These are phyloP conservation scores for Beta vulgaris DNA, from an alignment of 148 eudicot species.

Conservation along the genomic window DNA sequence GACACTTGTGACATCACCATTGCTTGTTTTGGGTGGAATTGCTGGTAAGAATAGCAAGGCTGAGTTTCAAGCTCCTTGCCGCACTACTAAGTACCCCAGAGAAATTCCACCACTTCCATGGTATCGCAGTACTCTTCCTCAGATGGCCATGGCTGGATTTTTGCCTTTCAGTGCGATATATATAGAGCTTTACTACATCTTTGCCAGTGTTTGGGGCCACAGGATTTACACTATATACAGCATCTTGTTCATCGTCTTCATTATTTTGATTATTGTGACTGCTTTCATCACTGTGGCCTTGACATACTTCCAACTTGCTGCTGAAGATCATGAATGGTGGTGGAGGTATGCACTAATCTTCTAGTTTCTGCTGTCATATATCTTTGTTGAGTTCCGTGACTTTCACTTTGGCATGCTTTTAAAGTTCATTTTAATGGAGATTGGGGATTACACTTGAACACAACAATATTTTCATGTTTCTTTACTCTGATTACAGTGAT, in stretches of 20 bases:
- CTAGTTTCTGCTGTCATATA: background rate
- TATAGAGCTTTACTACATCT: conserved; percentile 36
- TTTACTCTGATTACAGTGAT: background rate
- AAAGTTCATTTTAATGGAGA: background rate
- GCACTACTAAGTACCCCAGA: conserved; percentile 33
- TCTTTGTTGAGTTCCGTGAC: background rate
- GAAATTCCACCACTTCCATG: conserved; percentile 36
- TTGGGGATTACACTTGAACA: background rate
- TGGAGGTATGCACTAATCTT: conserved; percentile 31
- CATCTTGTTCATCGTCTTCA: conserved; percentile 38
- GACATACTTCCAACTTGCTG: conserved; percentile 39
- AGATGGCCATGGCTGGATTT: conserved; percentile 42
- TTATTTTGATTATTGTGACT: conserved; percentile 32
- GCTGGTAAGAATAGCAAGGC: conserved; percentile 42
- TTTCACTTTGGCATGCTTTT: background rate
- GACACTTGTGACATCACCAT: conserved; percentile 37
- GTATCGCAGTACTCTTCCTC: conserved; percentile 38
- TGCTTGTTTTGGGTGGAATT: conserved; percentile 38
- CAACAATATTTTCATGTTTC: background rate
- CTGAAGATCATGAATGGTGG: conserved; percentile 44
- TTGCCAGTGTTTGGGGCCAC: conserved; percentile 42
- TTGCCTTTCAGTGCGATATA: conserved; percentile 40
- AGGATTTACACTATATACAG: conserved; percentile 36
- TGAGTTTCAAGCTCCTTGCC: conserved; percentile 42
- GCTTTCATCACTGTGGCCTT: conserved; percentile 40